These are phyloP conservation scores for Chrysanthemum lavandulifolium DNA, from an alignment of 129 eudicot species.

Conservation along the genomic window DNA sequence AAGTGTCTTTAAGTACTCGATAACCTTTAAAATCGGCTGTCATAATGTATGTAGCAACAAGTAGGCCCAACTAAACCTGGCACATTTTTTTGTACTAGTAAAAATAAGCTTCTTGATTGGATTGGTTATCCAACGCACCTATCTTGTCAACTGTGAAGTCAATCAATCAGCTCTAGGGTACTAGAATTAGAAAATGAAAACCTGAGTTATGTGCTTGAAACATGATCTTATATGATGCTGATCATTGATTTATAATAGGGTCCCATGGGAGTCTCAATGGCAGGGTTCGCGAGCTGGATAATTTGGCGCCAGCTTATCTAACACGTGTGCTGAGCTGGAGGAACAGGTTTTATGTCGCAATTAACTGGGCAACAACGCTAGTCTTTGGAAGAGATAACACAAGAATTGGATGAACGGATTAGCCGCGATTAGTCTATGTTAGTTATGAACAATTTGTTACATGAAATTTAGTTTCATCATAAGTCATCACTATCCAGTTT, in stretches of 20 bases:
- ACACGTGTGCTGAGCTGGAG: conserved; percentile 98
- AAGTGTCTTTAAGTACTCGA: too few species aligned
- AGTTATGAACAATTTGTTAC: conserved; percentile 13
- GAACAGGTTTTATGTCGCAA: conserved; percentile 84
- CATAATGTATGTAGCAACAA: too few species aligned
- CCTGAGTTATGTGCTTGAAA: conserved; percentile 1
- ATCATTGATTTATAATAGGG: conserved; percentile 42
- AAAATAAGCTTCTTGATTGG: too few species aligned
- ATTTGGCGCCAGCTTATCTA: conserved; percentile 94
- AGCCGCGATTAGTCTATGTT: not conserved
- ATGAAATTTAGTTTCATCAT: not conserved
- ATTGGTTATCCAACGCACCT: too few species aligned
- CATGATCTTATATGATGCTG: not conserved
- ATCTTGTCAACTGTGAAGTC: too few species aligned
- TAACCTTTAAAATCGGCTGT: too few species aligned
- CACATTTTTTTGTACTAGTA: too few species aligned
- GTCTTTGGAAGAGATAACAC: conserved; percentile 85
- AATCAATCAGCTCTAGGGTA: not conserved
- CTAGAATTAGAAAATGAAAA: not conserved
- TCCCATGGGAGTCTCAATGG: conserved; percentile 66
- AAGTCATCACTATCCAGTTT: not conserved
- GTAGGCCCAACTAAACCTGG: too few species aligned
- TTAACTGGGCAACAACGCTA: conserved; percentile 89
- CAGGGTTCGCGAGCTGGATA: conserved; percentile 90
- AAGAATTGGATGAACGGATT: conserved; percentile 42